Evolutionary conservation across 176 grass and related monocot genomes (phyloP).

Genomic region (Rhynchospora pubera): DNA sequence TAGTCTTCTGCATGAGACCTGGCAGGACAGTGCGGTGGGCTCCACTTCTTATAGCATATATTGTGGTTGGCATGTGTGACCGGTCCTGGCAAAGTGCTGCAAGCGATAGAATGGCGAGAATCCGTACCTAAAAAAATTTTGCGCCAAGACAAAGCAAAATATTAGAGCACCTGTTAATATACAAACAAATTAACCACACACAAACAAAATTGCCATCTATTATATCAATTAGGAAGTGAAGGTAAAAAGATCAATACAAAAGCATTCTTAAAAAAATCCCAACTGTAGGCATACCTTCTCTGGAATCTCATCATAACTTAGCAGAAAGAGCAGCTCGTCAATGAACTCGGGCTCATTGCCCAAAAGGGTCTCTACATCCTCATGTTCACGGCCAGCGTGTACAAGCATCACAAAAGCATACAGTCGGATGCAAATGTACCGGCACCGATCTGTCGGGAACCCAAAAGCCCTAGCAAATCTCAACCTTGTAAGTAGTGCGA

Average conservation of each 20-base stretch:
- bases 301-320: slow-evolving; percentile 68
- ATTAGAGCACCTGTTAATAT: neutral
- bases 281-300: slow-evolving; percentile 37
- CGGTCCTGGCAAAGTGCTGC: slow-evolving; percentile 71
- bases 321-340: slow-evolving; percentile 63
- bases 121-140: slow-evolving; percentile 25
- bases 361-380: slow-evolving; percentile 55
- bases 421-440: slow-evolving; percentile 53
- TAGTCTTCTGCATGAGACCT: slow-evolving; percentile 67
- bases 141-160: neutral
- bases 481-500: slow-evolving; percentile 54
- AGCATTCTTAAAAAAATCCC: neutral
- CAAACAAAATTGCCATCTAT: neutral
- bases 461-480: slow-evolving; percentile 75
- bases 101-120: slow-evolving; percentile 63
- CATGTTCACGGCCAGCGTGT: slow-evolving; percentile 55
- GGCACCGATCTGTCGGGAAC: slow-evolving; percentile 39
- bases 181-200: neutral
- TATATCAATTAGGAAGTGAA: neutral
- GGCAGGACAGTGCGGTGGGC: slow-evolving; percentile 56
- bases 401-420: slow-evolving; percentile 73
- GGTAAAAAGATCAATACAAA: neutral
- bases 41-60: slow-evolving; percentile 57
- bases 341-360: slow-evolving; percentile 76
- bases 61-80: slow-evolving; percentile 48